Base-by-base conservation (phyloP, 1,284 basidiomycete genomes). In the Sporisorium iseilematis-ciliati region DNA sequence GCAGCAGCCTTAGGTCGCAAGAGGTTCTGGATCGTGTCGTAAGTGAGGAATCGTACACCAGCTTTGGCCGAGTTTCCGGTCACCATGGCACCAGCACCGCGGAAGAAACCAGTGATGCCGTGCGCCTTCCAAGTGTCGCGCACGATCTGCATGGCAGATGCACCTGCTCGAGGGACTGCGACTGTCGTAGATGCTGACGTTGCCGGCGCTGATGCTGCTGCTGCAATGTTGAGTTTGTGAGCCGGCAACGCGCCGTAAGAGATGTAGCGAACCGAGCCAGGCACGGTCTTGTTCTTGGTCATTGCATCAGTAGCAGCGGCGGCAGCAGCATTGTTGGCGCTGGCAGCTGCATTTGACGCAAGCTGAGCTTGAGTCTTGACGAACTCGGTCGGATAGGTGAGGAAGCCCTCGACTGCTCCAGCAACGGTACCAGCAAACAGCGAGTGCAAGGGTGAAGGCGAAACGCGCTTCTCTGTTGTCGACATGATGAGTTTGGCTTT, bases 41-140 rank as follows among this genome's bases (percentile, higher is more conserved):
- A 98, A 75, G 91, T 92, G 57, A 96, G 89, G 86, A 98, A 98
- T 38, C 95, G 89, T 42, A 98, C 95, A 6, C 94, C 95, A 2
- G 95, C 95, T 53, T 77, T 77, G 49, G 62, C 65, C 29, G 75
- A 74, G 51, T 77, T 77, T 26, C 75, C 75, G 1, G 65, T 54
- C 1, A 77, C 75, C 48, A 77, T 65, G 11, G 75, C 75, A 12
- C 67, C 65, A 10, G 52, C 56, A n/a, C 56, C 56, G 7, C 46
- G 42, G 51, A 65, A 65, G 29, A 59, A 65, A 33, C 55, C 56
- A 0, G 50, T 41, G 35, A 63, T 40, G 29, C 61, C 54, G 43
- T 58, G 57, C 2, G 45, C 50, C 21, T 29, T 41, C 50, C 50
- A 57, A 3, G 63, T 59, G 35, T 65, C 63, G 8, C 56, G 42